Conservation (phyloP, 345 rosid species). For the Lepidium aucheri region DNA sequence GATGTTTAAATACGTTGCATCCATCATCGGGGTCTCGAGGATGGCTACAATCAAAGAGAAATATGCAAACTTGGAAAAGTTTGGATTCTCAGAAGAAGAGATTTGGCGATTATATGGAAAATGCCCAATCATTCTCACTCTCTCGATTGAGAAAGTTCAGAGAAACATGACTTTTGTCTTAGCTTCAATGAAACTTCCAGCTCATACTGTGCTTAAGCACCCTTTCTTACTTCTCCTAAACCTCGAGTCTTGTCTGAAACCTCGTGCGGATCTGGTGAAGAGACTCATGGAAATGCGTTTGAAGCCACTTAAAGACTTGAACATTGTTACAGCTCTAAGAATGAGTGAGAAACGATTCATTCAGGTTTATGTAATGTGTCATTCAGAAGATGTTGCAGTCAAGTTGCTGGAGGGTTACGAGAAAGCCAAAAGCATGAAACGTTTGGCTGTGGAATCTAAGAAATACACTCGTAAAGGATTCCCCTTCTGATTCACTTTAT, state of each 20-base stretch:
- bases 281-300: constrained; percentile 61
- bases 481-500: constrained; percentile 43
- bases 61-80: constrained; percentile 62
- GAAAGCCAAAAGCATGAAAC: constrained; percentile 41
- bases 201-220: constrained; percentile 35
- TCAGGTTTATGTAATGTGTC: constrained; percentile 49
- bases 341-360: constrained; percentile 63
- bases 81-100: constrained; percentile 62
- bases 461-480: constrained; percentile 41
- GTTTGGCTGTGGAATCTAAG: constrained; percentile 59
- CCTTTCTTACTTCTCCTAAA: constrained; percentile 51
- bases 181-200: constrained; percentile 57
- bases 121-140: constrained; percentile 40
- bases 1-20: constrained; percentile 65
- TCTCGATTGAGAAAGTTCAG: constrained; percentile 73
- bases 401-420: constrained; percentile 50
- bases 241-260: constrained; percentile 53
- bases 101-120: constrained; percentile 52
- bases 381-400: constrained; percentile 39
- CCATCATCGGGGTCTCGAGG: constrained; percentile 59
- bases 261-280: constrained; percentile 43
- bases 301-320: constrained; percentile 26
- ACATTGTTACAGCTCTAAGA: constrained; percentile 40
- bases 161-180: constrained; percentile 73
- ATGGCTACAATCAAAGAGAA: constrained; percentile 59